Evolutionary conservation across 2,329 filamentous ascomycete genomes (phyloP).

Genomic region (Epichloe gansuensis): DNA sequence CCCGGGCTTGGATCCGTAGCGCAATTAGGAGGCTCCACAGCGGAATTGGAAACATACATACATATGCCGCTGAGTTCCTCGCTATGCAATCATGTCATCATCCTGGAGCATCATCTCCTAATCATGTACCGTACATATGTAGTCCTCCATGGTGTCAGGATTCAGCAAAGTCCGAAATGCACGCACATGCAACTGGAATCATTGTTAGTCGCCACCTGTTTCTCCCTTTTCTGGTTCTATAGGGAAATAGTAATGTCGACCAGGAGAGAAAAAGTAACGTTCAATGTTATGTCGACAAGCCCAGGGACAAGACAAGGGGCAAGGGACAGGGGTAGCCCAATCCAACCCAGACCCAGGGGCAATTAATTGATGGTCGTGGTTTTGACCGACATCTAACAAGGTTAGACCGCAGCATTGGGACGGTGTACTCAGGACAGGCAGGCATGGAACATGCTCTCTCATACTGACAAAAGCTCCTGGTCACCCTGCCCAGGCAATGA

Average conservation of each 20-base stretch:
- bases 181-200: neutral
- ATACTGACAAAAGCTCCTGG: neutral
- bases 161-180: neutral
- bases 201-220: too few species aligned
- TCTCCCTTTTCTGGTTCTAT: neutral
- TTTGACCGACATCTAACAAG: neutral
- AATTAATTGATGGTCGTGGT: neutral
- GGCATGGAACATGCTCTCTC: neutral
- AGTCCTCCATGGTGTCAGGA: neutral
- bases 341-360: conserved; percentile 1
- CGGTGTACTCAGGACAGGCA: neutral
- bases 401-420: conserved; percentile 3
- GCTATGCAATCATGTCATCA: neutral
- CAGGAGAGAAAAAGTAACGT: neutral
- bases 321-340: neutral
- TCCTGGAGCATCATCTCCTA: too few species aligned
- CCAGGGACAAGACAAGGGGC: neutral
- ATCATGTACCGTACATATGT: too few species aligned
- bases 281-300: neutral
- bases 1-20: neutral
- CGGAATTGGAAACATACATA: neutral
- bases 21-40: neutral
- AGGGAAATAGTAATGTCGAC: neutral
- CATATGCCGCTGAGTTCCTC: neutral
- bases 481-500: neutral